Evolutionary conservation across 202 grass and related monocot species (phyloP), one percentile per base, ranked within the genome.

Genomic region (Zoysia matrella): DNA sequence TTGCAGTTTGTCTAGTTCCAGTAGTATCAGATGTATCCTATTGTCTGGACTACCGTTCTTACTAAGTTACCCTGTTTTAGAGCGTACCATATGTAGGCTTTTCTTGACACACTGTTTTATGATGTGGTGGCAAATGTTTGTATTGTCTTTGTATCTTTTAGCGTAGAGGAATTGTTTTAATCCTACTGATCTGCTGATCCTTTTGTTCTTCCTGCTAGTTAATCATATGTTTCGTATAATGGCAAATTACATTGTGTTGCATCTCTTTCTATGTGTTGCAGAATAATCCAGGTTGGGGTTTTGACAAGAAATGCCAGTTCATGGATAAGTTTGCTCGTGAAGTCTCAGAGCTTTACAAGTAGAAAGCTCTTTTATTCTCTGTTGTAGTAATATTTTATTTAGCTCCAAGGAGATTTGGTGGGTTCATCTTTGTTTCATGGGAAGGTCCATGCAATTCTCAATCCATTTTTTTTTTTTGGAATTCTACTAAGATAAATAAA

Each of bases 221-320:
- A 2, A 67, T 47, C 58, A 68, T 40, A 7, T 46, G 30, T 67
- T 44, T 11, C 10, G 3, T 49, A n/a, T 47, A 14, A 0, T 44
- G 30, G 51, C 65, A 42, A 58, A n/a, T 65, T 65, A 55, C 12
- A 42, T 50, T 45, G 16, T 70, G 36, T 68, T 81, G 69, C 57
- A n/a, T 64, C 13, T 74, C 51, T 72, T 72, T 67, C 8, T 57
- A 8, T 63, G 39, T 49, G 58, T 83, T 91, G 75, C 80, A 98
- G 90, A 95, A 94, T 77, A 98, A 93, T 86, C 92, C 92, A 70
- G 89, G 91, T n/a, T 92, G 78, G 92, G 90, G 87, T 74, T 98
- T 89, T 73, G 63, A 92, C 80, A 93, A 92, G 77, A 95, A 95
- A 78, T 95, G 92, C 14, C 88, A 93, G 46, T 95, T 95, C 82